Conservation (phyloP, 495 filamentous ascomycete genomes). For the Collariella sp. region DNA sequence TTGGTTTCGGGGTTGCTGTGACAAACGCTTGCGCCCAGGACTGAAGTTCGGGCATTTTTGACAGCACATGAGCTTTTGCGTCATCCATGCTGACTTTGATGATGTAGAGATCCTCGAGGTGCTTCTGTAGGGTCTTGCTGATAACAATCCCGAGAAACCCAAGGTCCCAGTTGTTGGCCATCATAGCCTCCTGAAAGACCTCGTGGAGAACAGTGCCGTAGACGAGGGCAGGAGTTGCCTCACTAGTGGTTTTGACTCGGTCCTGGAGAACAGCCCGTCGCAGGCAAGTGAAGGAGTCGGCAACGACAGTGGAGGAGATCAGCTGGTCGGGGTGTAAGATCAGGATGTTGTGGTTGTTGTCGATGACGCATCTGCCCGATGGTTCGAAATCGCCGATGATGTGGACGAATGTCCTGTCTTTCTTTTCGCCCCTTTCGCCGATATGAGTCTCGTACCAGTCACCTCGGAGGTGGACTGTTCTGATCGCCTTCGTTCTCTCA, state of each 20-base stretch:
- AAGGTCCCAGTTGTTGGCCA: constrained; percentile 71
- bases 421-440: constrained; percentile 36
- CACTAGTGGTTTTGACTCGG: constrained; percentile 77
- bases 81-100: constrained; percentile 65
- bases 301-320: constrained; percentile 86
- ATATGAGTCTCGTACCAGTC: constrained; percentile 66
- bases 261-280: constrained; percentile 89
- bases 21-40: constrained; percentile 81
- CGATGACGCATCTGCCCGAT: constrained; percentile 58
- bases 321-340: constrained; percentile 95
- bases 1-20: constrained; percentile 55
- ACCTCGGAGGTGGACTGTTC: constrained; percentile 67
- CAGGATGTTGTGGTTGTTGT: constrained; percentile 72
- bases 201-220: constrained; percentile 92
- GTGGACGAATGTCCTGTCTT: constrained; percentile 67
- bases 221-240: constrained; percentile 64
- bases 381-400: constrained; percentile 70
- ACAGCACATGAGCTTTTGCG: constrained; percentile 66
- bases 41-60: constrained; percentile 68
- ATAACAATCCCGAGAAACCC: constrained; percentile 56
- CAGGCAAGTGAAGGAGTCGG: constrained; percentile 83
- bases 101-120: constrained; percentile 78
- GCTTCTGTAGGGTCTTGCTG: constrained; percentile 52
- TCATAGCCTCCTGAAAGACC: constrained; percentile 83
- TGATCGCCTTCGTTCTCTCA: constrained; percentile 56